Evolutionary conservation across 495 filamentous ascomycete species (phyloP).

Genomic region (Penicillium herquei): DNA sequence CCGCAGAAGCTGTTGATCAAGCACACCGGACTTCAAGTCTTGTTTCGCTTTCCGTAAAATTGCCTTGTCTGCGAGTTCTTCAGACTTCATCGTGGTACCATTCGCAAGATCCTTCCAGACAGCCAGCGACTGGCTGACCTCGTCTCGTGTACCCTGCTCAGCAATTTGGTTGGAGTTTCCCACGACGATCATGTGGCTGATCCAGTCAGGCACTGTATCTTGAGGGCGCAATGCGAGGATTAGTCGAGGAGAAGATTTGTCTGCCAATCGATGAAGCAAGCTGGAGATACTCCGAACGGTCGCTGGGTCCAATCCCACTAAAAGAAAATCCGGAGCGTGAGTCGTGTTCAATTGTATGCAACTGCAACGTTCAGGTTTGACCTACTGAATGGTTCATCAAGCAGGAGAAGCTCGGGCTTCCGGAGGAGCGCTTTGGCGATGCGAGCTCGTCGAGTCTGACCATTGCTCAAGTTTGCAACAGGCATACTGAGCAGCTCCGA

Average conservation of each 20-base stretch:
- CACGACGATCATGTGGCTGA: slow-evolving; percentile 74
- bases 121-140: slow-evolving; percentile 19
- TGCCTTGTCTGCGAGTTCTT: neutral
- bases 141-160: slow-evolving; percentile 27
- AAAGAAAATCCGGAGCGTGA: neutral
- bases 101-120: slow-evolving; percentile 23
- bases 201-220: slow-evolving; percentile 84
- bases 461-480: slow-evolving; percentile 86
- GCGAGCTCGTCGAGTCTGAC: slow-evolving; percentile 80
- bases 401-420: slow-evolving; percentile 74
- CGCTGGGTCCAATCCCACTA: slow-evolving; percentile 85
- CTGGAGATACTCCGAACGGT: slow-evolving; percentile 66
- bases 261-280: slow-evolving; percentile 64
- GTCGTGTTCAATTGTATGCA: neutral
- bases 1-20: slow-evolving; percentile 31
- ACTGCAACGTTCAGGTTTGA: neutral
- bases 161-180: slow-evolving; percentile 58
- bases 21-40: slow-evolving; percentile 23
- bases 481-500: slow-evolving; percentile 68
- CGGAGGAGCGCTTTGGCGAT: slow-evolving; percentile 82
- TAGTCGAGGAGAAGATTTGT: slow-evolving; percentile 63
- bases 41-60: slow-evolving; percentile 12
- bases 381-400: slow-evolving; percentile 91
- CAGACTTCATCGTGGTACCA: neutral
- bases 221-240: slow-evolving; percentile 79